Base-by-base conservation (phyloP, 2,329 filamentous ascomycete genomes). In the Albifimbria verrucaria region DNA sequence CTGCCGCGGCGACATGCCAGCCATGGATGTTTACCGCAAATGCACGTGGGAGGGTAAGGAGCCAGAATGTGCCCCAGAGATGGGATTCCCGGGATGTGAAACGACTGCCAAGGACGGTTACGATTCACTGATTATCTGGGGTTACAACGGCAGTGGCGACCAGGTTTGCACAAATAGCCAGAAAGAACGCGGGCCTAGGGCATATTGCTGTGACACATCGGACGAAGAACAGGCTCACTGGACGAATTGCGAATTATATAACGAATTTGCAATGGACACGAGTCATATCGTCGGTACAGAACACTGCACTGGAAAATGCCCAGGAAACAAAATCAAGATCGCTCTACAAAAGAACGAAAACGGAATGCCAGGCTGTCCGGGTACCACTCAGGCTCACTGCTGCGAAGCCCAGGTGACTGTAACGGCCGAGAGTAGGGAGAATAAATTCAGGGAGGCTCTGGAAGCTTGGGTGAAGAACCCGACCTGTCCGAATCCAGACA, bases 21-120 rank as follows among this genome's bases (percentile, higher is more conserved):
- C 42, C 28, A 36, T 52, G 50, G 43, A 52, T 26, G 22, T 48
- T 18, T 45, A 52, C 42, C 25, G 74, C 83, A 22, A 87, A 56
- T 49, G 26, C 26, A n/a, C 15, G 47, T 49, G 47, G 47, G n/a
- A 17, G 18, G 48, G 48, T 23, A 50, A 50, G 23, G 48, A 50
- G n/a, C 32, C 41, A 20, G 36, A 42, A 18, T 50, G 48, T 22
- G 36, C 48, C 36, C 18, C 20, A 9, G 36, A 25, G 15, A 4
- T 23, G 11, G 28, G 28, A 22, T 18, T 24, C 32, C 32, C 22
- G n/a, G 15, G 17, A 22, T 50, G 48, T 28, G 15, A 21, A 20
- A 42, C 28, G 48, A 50, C 28, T 22, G 21, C 12, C 48, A 50
- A 20, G 36, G n/a, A n/a, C n/a, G n/a, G n/a, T n/a, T 50, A 23